A percentile compares a stretch with the other conserved stretches of the same genome.
phyloP scores from a whole-genome alignment of 2,329 filamentous ascomycete species.

The Gliomastix tumulicola region DNA sequence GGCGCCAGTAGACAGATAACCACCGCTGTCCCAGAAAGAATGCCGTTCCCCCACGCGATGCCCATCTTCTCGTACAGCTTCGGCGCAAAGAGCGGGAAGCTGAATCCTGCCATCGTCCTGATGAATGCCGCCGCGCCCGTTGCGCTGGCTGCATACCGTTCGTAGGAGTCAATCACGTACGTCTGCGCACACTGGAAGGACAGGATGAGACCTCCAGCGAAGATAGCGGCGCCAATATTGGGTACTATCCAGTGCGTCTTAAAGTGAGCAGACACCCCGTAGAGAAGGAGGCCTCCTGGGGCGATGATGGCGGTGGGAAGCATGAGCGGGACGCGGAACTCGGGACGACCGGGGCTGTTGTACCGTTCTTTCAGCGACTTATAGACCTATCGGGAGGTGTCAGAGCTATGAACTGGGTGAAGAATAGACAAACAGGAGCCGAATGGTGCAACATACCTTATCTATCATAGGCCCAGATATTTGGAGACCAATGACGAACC shows the following conservation, averaged over 20 bases:
- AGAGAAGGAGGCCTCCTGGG: conserved; percentile 40
- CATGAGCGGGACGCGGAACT: conserved; percentile 26
- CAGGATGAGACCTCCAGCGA: conserved; percentile 43
- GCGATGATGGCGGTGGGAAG: conserved; percentile 28
- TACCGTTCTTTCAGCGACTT: conserved; percentile 13
- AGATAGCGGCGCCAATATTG: conserved; percentile 44
- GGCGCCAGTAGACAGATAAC: conserved; percentile 5
- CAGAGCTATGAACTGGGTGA: too few relatives aligned
- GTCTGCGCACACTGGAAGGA: conserved; percentile 52
- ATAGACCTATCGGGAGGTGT: conserved; percentile 20
- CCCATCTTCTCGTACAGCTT: conserved; percentile 26
- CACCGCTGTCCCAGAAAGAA: conserved; percentile 19
- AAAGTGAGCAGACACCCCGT: conserved; percentile 36
- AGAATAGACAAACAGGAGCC: too few relatives aligned
- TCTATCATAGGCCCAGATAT: conserved; percentile 36
- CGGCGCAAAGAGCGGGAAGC: conserved; percentile 51
- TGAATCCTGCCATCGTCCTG: conserved; percentile 46
- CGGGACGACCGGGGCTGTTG: conserved; percentile 18
- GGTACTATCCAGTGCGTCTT: conserved; percentile 44
- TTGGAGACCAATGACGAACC: conserved; percentile 46
- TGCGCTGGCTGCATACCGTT: conserved; percentile 24
- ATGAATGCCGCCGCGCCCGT: conserved; percentile 49
- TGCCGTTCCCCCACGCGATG: conserved; percentile 36
- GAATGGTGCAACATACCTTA: conserved; percentile 15
- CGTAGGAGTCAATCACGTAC: conserved; percentile 48